phyloP scores from a whole-genome alignment of 192 early-diverging fungal species.

The Allomyces macrogynus region DNA sequence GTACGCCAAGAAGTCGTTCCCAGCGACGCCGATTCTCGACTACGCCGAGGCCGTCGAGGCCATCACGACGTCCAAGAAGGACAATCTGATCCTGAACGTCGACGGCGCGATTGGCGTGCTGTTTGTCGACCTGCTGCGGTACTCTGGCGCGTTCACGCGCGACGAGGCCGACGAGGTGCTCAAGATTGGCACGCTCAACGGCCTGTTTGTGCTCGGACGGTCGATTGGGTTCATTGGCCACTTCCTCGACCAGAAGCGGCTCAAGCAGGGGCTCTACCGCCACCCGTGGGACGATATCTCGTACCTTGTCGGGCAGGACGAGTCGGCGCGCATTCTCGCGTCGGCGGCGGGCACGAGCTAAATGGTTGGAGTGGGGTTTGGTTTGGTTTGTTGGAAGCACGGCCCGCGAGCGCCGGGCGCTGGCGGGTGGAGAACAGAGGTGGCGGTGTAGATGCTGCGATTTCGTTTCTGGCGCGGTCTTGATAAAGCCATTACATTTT shows the following conservation, averaged over 20 bases:
- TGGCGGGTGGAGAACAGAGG: too few species aligned
- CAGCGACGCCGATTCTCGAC: slow-evolving; percentile 63
- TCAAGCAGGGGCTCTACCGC: slow-evolving; percentile 96
- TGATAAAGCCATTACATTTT: too few species aligned
- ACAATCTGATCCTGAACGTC: slow-evolving; percentile 88
- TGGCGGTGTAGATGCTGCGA: too few species aligned
- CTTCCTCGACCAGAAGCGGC: slow-evolving; percentile 89
- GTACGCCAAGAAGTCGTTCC: slow-evolving; percentile 75
- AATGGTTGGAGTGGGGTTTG: too few species aligned
- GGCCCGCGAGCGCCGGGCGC: too few species aligned
- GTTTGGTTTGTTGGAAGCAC: too few species aligned
- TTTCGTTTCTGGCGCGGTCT: too few species aligned
- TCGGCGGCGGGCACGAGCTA: neutral
- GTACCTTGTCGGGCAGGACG: slow-evolving; percentile 26
- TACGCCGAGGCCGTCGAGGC: slow-evolving; percentile 85
- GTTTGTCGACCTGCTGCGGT: slow-evolving; percentile 83
- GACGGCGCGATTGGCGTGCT: slow-evolving; percentile 86
- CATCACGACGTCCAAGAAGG: slow-evolving; percentile 95
- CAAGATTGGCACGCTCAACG: slow-evolving; percentile 86
- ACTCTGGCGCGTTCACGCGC: slow-evolving; percentile 74
- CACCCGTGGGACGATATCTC: slow-evolving; percentile 97
- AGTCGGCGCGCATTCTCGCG: neutral
- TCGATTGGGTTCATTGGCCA: slow-evolving; percentile 95
- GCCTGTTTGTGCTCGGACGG: slow-evolving; percentile 86
- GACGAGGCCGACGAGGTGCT: slow-evolving; percentile 95